Percentiles rank a stretch among this genome's conserved stretches.
Evolutionary conservation across 352 stramenopile genomes (phyloP).

Genomic region (Pythium biforme): DNA sequence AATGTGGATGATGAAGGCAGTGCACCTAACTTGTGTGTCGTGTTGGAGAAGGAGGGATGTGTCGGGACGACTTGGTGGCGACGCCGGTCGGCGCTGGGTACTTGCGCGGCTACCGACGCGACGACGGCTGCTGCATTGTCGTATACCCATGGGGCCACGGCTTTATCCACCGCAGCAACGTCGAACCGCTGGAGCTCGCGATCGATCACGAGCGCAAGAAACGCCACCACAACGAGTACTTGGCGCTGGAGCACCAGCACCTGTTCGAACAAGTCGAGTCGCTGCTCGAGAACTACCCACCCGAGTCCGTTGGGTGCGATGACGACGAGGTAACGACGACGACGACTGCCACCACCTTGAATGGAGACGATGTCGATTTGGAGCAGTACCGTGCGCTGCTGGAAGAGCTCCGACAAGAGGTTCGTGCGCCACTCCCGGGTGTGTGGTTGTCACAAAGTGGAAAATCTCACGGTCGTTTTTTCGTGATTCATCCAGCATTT

Average conservation of each 20-base stretch:
- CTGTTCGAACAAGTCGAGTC: constrained; percentile 68
- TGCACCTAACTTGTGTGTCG: constrained; percentile 17
- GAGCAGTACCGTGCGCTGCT: constrained; percentile 54
- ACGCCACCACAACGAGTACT: constrained; percentile 27
- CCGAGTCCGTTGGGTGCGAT: constrained; percentile 9
- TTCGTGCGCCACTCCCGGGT: constrained; percentile 15
- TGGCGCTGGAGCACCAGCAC: constrained; percentile 66
- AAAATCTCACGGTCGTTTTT: neutral
- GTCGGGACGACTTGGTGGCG: constrained; percentile 60
- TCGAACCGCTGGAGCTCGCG: constrained; percentile 34
- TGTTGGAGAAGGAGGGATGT: constrained; percentile 25
- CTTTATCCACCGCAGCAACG: constrained; percentile 57
- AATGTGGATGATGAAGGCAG: neutral
- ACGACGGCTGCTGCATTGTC: constrained; percentile 66
- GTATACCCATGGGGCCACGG: constrained; percentile 75
- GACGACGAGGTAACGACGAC: constrained; percentile 13
- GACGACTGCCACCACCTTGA: no score
- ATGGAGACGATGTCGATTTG: constrained; percentile 11
- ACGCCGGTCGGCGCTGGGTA: constrained; percentile 63
- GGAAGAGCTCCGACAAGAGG: constrained; percentile 44
- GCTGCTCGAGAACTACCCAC: constrained; percentile 47
- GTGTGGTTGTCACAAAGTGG: neutral
- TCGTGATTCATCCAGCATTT: constrained; percentile 35
- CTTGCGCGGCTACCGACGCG: constrained; percentile 50
- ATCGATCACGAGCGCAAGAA: constrained; percentile 28